Evolutionary conservation across 2,329 filamentous ascomycete species (phyloP).

Genomic region (Fusarium phyllophilum): DNA sequence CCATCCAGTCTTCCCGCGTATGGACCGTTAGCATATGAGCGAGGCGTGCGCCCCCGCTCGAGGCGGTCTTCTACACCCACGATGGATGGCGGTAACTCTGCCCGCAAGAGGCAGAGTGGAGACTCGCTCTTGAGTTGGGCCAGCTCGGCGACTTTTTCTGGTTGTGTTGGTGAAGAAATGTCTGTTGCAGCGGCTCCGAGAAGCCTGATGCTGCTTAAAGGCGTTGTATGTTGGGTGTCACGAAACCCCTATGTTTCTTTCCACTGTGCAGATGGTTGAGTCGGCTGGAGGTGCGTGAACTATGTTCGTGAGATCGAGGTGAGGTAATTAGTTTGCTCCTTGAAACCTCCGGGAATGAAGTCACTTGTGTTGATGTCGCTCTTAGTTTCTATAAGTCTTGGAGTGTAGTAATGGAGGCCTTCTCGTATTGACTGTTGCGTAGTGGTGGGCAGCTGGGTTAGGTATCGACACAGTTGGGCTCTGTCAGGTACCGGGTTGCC

Average conservation of each 20-base stretch:
- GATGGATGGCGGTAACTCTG: conserved; percentile 51
- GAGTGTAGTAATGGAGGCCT: conserved; percentile 28
- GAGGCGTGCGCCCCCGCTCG: conserved; percentile 44
- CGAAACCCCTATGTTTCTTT: not conserved
- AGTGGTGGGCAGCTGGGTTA: conserved; percentile 43
- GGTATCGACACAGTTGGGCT: conserved; percentile 40
- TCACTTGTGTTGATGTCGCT: conserved; percentile 12
- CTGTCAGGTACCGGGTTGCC: conserved; percentile 34
- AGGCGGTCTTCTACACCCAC: conserved; percentile 43
- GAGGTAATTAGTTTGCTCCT: not conserved
- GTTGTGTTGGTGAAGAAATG: conserved; percentile 15
- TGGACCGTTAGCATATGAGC: conserved; percentile 45
- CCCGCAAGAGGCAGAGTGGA: conserved; percentile 54
- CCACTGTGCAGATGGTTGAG: conserved; percentile 2
- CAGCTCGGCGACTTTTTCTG: conserved; percentile 49
- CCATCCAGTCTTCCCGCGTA: conserved; percentile 41
- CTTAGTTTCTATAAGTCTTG: conserved; percentile 12
- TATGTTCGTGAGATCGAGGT: not conserved
- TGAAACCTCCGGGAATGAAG: not conserved
- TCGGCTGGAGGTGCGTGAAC: not conserved
- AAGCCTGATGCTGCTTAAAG: conserved; percentile 35
- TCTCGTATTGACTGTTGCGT: conserved; percentile 29
- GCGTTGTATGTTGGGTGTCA: conserved; percentile 25
- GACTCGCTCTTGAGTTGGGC: conserved; percentile 56
- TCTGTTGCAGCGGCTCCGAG: conserved; percentile 27